These are phyloP conservation scores for Neonectria neomacrospora DNA, from an alignment of 2,329 filamentous ascomycete genomes.

Conservation along the genomic window DNA sequence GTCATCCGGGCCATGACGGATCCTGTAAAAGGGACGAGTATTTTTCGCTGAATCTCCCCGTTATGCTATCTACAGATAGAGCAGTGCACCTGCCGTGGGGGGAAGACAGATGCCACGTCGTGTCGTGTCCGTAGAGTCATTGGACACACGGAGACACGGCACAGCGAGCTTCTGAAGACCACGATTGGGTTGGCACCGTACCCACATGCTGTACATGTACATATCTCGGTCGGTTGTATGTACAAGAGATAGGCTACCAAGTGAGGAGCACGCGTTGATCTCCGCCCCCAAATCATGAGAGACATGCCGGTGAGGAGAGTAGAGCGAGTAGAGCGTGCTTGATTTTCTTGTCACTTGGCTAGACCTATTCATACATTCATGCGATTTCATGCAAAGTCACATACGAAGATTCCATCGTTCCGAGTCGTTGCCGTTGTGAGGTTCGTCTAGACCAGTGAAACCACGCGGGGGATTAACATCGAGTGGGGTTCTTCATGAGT, in stretches of 20 bases:
- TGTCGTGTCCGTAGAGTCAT: constrained; percentile 17
- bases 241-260: constrained; percentile 3
- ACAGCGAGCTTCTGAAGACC: constrained; percentile 17
- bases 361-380: neutral
- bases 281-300: neutral
- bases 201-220: constrained; percentile 13
- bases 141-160: constrained; percentile 22
- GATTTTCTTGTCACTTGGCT: neutral
- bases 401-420: neutral
- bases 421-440: constrained; percentile 8
- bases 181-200: constrained; percentile 25
- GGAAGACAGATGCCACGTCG: constrained; percentile 24
- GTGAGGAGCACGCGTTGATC: constrained; percentile 8
- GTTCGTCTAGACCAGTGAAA: constrained; percentile 13
- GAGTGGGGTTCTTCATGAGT: neutral
- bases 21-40: neutral
- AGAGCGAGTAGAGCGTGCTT: neutral
- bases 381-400: neutral
- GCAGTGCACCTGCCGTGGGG: constrained; percentile 1
- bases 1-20: constrained; percentile 5
- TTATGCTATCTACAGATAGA: constrained; percentile 2
- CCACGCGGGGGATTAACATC: constrained; percentile 5
- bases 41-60: constrained; percentile 4
- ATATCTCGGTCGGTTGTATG: constrained; percentile 4
- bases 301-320: neutral